Conservation (phyloP, 2,329 filamentous ascomycete species). For the Aspergillus texensis region DNA sequence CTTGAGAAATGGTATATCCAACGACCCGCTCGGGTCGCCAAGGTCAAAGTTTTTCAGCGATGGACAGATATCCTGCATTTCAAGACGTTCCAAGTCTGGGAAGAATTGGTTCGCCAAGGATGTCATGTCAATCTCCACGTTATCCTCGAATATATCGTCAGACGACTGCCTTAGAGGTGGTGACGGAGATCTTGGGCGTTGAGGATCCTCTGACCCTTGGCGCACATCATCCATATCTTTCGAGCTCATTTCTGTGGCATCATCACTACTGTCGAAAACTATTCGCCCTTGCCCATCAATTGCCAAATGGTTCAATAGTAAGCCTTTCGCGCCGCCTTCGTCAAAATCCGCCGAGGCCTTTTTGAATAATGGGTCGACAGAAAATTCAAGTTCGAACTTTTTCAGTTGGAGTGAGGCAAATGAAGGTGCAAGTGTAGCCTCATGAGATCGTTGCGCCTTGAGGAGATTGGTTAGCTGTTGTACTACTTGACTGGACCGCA, state of each 20-base stretch:
- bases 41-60: conserved; percentile 93
- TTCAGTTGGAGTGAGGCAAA: conserved; percentile 90
- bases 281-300: conserved; percentile 91
- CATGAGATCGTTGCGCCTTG: conserved; percentile 70
- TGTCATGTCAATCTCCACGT: conserved; percentile 77
- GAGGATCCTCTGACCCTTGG: conserved; percentile 50
- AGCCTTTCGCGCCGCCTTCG: conserved; percentile 92
- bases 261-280: conserved; percentile 97
- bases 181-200: conserved; percentile 38
- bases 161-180: conserved; percentile 33
- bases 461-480: conserved; percentile 27
- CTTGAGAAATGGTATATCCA: conserved; percentile 90
- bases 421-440: conserved; percentile 87
- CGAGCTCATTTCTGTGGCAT: conserved; percentile 60
- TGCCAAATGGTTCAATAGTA: conserved; percentile 93
- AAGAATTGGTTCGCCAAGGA: conserved; percentile 81
- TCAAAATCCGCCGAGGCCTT: conserved; percentile 98
- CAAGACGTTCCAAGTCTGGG: conserved; percentile 73
- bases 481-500: background rate
- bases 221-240: conserved; percentile 35
- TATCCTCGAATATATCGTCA: conserved; percentile 46
- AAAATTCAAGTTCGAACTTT: conserved; percentile 96
- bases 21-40: conserved; percentile 78
- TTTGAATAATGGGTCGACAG: conserved; percentile 97
- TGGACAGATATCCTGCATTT: conserved; percentile 89